A percentile compares a stretch with the other conserved stretches of the same genome.
Evolutionary conservation across 2,329 filamentous ascomycete species (phyloP).

Genomic region (Ophiostoma himal-ulmi): DNA sequence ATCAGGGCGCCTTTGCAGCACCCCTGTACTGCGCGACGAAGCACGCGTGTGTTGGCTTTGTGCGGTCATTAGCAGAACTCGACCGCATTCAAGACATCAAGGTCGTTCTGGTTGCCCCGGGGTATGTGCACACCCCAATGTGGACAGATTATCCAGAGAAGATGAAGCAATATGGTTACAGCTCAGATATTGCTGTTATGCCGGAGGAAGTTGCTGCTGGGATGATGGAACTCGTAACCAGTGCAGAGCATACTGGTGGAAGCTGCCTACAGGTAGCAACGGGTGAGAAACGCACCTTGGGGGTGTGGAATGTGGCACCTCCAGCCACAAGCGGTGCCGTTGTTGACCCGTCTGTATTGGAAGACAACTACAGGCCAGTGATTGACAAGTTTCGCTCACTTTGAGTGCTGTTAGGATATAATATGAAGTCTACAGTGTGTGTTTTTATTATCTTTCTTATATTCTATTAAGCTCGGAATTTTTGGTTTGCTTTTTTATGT

Average conservation of each 20-base stretch:
- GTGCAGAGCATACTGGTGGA: neutral
- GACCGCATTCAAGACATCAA: constrained; percentile 19
- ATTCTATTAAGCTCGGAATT: neutral
- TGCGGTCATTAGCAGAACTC: constrained; percentile 31
- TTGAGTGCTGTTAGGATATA: neutral
- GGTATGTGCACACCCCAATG: constrained; percentile 15
- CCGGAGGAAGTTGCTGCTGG: neutral
- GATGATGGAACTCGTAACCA: neutral
- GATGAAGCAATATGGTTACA: constrained; percentile 18
- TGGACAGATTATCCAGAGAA: constrained; percentile 18
- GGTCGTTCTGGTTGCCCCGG: constrained; percentile 14
- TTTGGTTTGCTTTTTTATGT: no score
- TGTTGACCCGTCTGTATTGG: neutral
- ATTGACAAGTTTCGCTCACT: constrained; percentile 15
- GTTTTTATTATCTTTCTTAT: neutral
- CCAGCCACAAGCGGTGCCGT: constrained; percentile 4
- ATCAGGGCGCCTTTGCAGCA: constrained; percentile 29
- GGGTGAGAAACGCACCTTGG: constrained; percentile 14
- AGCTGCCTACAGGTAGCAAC: constrained; percentile 14
- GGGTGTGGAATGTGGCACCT: constrained; percentile 18
- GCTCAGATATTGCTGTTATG: constrained; percentile 5
- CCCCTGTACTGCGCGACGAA: constrained; percentile 36
- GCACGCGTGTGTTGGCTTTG: constrained; percentile 37
- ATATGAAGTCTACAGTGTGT: neutral
- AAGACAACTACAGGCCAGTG: constrained; percentile 17